A percentile compares a stretch with the other conserved stretches of the same genome.
phyloP scores from a whole-genome alignment of 2,329 filamentous ascomycete species.

The Apiospora saccharicola region DNA sequence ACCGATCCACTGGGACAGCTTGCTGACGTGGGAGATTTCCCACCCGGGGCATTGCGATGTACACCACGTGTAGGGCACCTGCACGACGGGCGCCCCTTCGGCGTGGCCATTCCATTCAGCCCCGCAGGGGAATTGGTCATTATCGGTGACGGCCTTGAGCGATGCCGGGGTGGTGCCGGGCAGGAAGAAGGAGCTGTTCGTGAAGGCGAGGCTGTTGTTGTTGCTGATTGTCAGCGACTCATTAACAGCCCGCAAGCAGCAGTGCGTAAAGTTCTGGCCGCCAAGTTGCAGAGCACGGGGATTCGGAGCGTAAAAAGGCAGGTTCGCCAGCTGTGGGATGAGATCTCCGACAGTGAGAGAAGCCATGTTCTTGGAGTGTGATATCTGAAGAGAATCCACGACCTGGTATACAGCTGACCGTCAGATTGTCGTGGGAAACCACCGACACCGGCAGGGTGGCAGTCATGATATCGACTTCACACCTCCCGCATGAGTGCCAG shows the following conservation, averaged over 20 bases:
- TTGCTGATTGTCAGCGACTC: conserved; percentile 32
- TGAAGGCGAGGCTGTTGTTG: conserved; percentile 36
- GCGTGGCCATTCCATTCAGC: conserved; percentile 35
- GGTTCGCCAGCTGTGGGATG: conserved; percentile 37
- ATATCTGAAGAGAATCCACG: background rate
- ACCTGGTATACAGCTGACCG: background rate
- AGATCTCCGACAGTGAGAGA: conserved; percentile 25
- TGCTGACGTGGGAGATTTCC: conserved; percentile 38
- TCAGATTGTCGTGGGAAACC: background rate
- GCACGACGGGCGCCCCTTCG: conserved; percentile 35
- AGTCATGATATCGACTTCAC: background rate
- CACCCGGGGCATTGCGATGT: conserved; percentile 39
- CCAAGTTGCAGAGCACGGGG: conserved; percentile 32
- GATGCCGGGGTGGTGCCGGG: conserved; percentile 32
- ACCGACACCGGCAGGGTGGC: background rate
- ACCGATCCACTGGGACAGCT: conserved; percentile 43
- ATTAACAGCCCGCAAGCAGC: conserved; percentile 40
- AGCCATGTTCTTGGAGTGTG: background rate
- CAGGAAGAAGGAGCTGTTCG: conserved; percentile 35
- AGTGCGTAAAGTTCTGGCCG: conserved; percentile 42
- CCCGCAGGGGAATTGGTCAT: conserved; percentile 40
- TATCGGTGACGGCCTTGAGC: conserved; percentile 30
- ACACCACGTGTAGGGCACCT: conserved; percentile 42
- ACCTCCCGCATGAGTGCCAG: background rate
- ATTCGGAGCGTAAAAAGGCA: conserved; percentile 30